Evolutionary conservation across 192 early-diverging fungal genomes (phyloP).

Genomic region (Rhizoclosmatium sp.): DNA sequence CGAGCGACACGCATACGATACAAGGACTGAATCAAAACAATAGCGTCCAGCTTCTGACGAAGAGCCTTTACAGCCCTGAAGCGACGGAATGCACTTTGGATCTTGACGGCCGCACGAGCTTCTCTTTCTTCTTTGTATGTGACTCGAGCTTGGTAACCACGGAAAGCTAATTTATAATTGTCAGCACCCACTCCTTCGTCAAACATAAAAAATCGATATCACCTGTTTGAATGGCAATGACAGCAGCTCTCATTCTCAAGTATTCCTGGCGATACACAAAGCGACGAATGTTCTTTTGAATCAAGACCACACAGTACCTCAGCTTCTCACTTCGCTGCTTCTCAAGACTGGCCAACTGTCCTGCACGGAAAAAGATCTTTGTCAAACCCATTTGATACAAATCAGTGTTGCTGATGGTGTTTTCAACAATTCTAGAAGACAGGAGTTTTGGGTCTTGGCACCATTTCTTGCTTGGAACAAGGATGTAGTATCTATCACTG

Average conservation of each 20-base stretch:
- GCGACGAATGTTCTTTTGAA: constrained; percentile 89
- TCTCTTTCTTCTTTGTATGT: constrained; percentile 63
- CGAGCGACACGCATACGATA: constrained; percentile 63
- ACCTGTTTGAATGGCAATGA: constrained; percentile 67
- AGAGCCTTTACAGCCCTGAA: constrained; percentile 54
- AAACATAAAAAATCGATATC: background rate
- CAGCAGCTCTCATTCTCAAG: constrained; percentile 52
- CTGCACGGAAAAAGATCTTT: constrained; percentile 99
- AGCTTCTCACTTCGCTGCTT: constrained; percentile 88
- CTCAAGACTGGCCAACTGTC: constrained; percentile 88
- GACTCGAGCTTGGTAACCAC: constrained; percentile 72
- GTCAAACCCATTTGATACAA: constrained; percentile 93
- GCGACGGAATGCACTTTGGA: constrained; percentile 74
- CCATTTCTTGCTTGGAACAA: constrained; percentile 60
- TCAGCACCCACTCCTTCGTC: constrained; percentile 26
- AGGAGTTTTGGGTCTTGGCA: constrained; percentile 61
- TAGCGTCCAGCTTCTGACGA: constrained; percentile 38
- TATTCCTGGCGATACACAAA: constrained; percentile 58
- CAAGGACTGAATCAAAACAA: constrained; percentile 53
- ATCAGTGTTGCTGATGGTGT: constrained; percentile 77
- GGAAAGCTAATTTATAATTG: constrained; percentile 44
- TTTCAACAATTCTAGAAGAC: constrained; percentile 59
- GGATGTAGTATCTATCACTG: constrained; percentile 78
- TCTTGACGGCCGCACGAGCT: constrained; percentile 72
- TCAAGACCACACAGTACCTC: constrained; percentile 79